phyloP scores from a whole-genome alignment of 306 rosid species.

The Abrus precatorius region DNA sequence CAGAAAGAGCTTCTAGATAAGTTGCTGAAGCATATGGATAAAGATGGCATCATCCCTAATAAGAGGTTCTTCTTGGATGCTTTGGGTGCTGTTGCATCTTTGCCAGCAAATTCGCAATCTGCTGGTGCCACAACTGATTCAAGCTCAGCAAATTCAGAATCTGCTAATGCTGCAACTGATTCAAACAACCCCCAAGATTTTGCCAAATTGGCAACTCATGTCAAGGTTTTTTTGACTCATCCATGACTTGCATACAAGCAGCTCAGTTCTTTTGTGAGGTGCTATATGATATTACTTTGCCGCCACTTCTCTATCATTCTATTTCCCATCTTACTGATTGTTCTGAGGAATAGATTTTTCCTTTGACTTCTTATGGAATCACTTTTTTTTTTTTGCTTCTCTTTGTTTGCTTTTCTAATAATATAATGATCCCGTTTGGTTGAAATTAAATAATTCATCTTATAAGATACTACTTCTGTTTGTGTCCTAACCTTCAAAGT shows the following conservation, averaged over 20 bases:
- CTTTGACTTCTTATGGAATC: not conserved
- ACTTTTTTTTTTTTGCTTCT: not conserved
- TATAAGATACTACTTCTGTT: constrained; percentile 6
- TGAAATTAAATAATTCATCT: constrained; percentile 14
- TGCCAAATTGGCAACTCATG: constrained; percentile 42
- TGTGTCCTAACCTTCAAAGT: not conserved
- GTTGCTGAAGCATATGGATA: constrained; percentile 81
- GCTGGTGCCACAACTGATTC: constrained; percentile 52
- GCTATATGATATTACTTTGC: constrained; percentile 42
- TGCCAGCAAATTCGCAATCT: constrained; percentile 55
- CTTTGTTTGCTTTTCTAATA: not conserved
- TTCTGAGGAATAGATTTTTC: not conserved
- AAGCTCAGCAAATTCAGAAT: constrained; percentile 48
- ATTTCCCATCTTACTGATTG: constrained; percentile 2
- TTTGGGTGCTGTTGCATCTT: constrained; percentile 76
- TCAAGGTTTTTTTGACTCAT: not conserved
- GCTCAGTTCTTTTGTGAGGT: constrained; percentile 20
- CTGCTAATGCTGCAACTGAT: constrained; percentile 52
- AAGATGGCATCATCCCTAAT: constrained; percentile 87
- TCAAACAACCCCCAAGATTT: constrained; percentile 47
- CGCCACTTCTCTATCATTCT: constrained; percentile 18
- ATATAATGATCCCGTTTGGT: not conserved
- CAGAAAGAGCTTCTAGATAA: constrained; percentile 75
- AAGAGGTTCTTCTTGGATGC: constrained; percentile 91
- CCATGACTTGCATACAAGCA: constrained; percentile 28